Conservation (phyloP, 176 grass and related monocot species). For the Panicum miliaceum region DNA sequence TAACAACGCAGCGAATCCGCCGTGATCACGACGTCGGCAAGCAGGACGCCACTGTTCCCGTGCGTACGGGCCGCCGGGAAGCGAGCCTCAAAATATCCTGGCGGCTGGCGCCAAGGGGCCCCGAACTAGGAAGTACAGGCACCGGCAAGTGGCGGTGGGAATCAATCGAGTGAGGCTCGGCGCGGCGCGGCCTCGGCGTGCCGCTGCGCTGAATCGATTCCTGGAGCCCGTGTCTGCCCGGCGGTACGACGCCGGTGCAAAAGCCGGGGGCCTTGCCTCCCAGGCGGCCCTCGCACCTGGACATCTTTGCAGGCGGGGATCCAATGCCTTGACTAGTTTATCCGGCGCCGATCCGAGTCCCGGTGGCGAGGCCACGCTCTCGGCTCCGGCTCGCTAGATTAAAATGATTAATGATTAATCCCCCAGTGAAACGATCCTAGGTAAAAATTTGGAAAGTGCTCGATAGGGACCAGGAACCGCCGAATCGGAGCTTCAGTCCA, state of each 20-base stretch:
- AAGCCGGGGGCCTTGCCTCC: slow-evolving; percentile 20
- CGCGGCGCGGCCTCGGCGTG: slow-evolving; percentile 18
- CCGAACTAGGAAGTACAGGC: neutral
- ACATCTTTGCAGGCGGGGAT: slow-evolving; percentile 37
- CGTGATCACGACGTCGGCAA: slow-evolving; percentile 29
- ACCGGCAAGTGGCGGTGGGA: slow-evolving; percentile 32
- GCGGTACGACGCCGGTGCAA: slow-evolving; percentile 42
- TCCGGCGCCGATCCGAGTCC: neutral
- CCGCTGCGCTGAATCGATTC: slow-evolving; percentile 34
- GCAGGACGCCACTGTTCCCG: neutral
- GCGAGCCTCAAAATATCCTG: slow-evolving; percentile 7
- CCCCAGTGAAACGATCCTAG: neutral
- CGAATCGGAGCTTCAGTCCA: too few relatives aligned
- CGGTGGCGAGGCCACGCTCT: neutral
- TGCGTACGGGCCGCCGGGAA: neutral
- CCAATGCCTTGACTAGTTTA: slow-evolving; percentile 44
- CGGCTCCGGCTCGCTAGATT: neutral
- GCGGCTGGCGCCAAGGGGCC: neutral
- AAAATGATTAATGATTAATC: neutral
- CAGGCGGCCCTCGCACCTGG: neutral
- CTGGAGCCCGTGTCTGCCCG: slow-evolving; percentile 31
- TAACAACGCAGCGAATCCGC: too few relatives aligned
- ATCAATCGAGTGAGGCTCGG: slow-evolving; percentile 24
- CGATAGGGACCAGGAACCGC: neutral
- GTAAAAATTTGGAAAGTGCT: neutral